These are phyloP conservation scores for Sporothrix globosa DNA, from an alignment of 2,329 filamentous ascomycete genomes.

Conservation along the genomic window DNA sequence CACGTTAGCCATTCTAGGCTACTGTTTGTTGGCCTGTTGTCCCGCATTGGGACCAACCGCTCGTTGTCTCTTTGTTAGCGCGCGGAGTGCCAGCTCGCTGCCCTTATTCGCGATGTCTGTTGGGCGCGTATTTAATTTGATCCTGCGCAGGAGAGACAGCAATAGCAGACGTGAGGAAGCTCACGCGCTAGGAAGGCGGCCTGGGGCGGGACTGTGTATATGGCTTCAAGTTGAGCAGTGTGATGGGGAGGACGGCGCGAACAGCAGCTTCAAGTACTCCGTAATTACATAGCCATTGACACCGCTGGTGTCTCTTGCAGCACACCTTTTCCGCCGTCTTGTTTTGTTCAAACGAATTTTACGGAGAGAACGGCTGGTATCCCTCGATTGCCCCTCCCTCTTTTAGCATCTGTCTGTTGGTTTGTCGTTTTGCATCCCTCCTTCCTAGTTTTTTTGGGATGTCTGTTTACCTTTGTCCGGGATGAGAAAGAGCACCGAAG, in stretches of 20 bases:
- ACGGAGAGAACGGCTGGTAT: neutral
- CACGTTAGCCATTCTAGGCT: neutral
- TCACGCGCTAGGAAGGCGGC: neutral
- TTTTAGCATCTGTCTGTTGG: slow-evolving; percentile 13
- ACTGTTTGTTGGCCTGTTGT: slow-evolving; percentile 12
- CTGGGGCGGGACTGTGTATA: neutral
- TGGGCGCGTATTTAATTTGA: neutral
- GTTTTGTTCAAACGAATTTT: neutral
- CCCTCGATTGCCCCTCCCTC: slow-evolving; percentile 16
- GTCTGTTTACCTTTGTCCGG: neutral
- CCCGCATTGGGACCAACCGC: slow-evolving; percentile 28
- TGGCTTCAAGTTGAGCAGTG: neutral
- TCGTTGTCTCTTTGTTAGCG: slow-evolving; percentile 14
- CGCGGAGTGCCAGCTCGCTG: neutral
- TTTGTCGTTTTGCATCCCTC: slow-evolving; percentile 10
- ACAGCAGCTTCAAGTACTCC: neutral
- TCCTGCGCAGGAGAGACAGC: neutral
- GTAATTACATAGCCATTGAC: too few species aligned
- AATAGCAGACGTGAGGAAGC: neutral
- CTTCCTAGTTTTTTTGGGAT: neutral
- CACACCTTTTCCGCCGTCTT: too few species aligned
- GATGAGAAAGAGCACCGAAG: slow-evolving; percentile 5
- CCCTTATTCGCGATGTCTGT: slow-evolving; percentile 1
- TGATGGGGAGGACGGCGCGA: neutral
- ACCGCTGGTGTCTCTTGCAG: too few species aligned